Percentiles rank a stretch among this genome's conserved stretches.
These are phyloP conservation scores for Monsonia emarginata DNA, from an alignment of 441 rosid species.

Conservation along the genomic window DNA sequence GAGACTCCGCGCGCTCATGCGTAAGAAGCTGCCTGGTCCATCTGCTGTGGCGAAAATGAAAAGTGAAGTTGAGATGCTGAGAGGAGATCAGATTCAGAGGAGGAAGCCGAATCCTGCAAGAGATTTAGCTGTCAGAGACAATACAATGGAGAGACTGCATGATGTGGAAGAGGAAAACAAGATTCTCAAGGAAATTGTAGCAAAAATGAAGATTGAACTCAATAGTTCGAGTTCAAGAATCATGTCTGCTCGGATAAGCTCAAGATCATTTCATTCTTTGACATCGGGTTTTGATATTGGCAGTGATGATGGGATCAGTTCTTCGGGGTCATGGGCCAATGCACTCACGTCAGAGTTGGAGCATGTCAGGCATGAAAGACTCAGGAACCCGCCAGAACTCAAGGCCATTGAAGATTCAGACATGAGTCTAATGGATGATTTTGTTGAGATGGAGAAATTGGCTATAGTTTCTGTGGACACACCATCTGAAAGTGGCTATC, in stretches of 20 bases:
- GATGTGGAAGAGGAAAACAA: conserved; percentile 78
- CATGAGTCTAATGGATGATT: conserved; percentile 67
- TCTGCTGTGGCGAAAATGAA: conserved; percentile 66
- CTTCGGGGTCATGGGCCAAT: conserved; percentile 63
- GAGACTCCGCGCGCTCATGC: conserved; percentile 56
- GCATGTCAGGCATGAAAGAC: conserved; percentile 45
- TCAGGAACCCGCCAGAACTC: conserved; percentile 25
- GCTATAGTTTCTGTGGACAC: conserved; percentile 49
- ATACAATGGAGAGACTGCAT: conserved; percentile 34
- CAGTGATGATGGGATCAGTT: conserved; percentile 45
- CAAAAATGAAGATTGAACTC: conserved; percentile 56
- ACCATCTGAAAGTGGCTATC: conserved; percentile 27
- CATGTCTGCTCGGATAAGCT: conserved; percentile 50
- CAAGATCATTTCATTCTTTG: conserved; percentile 37
- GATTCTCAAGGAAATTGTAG: conserved; percentile 47
- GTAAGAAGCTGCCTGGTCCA: conserved; percentile 73
- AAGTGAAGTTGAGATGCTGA: conserved; percentile 61
- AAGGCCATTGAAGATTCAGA: conserved; percentile 46
- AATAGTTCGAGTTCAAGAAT: conserved; percentile 49
- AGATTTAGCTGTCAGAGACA: conserved; percentile 40
- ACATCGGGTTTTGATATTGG: conserved; percentile 46
- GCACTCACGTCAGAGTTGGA: conserved; percentile 64
- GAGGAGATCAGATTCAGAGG: conserved; percentile 41
- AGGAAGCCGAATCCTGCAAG: conserved; percentile 34
- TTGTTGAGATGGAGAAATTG: conserved; percentile 75